These are phyloP conservation scores for Agrocybe praecox DNA, from an alignment of 768 basidiomycete species.

Conservation along the genomic window DNA sequence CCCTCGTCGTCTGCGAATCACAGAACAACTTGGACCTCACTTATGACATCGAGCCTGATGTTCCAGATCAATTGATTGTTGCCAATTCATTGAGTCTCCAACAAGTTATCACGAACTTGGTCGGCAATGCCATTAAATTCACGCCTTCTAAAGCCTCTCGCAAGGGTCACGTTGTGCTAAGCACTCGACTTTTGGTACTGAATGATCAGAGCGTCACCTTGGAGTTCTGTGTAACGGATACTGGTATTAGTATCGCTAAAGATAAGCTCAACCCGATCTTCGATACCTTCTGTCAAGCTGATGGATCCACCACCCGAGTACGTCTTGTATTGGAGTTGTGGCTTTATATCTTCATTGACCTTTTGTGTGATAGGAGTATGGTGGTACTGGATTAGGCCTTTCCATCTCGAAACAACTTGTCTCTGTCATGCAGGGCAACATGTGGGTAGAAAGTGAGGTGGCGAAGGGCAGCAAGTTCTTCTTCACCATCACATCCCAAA, in stretches of 20 bases:
- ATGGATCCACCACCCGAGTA: conserved; percentile 95
- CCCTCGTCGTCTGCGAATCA: conserved; percentile 94
- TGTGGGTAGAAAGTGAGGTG: conserved; percentile 98
- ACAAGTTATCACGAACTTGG: conserved; percentile 94
- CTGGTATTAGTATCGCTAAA: conserved; percentile 97
- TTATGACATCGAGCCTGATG: conserved; percentile 93
- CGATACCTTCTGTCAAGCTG: conserved; percentile 98
- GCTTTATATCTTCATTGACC: background rate
- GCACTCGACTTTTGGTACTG: conserved; percentile 74
- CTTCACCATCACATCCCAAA: conserved; percentile 92
- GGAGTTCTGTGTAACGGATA: conserved; percentile 97
- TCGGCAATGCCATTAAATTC: conserved; percentile 98
- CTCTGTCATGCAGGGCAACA: conserved; percentile 95
- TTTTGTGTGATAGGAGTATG: conserved; percentile 72
- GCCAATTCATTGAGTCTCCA: conserved; percentile 93
- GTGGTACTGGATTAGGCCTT: conserved; percentile 93
- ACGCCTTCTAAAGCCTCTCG: conserved; percentile 77
- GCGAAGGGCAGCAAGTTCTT: conserved; percentile 93
- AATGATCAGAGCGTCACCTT: conserved; percentile 87
- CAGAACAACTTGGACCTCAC: conserved; percentile 96
- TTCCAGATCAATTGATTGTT: conserved; percentile 96
- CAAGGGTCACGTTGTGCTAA: conserved; percentile 90
- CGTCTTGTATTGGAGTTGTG: conserved; percentile 27
- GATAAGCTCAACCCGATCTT: conserved; percentile 98
- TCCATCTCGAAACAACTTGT: conserved; percentile 98